Evolutionary conservation across 441 rosid species (phyloP).

Genomic region (Euphorbia neoarborescens): DNA sequence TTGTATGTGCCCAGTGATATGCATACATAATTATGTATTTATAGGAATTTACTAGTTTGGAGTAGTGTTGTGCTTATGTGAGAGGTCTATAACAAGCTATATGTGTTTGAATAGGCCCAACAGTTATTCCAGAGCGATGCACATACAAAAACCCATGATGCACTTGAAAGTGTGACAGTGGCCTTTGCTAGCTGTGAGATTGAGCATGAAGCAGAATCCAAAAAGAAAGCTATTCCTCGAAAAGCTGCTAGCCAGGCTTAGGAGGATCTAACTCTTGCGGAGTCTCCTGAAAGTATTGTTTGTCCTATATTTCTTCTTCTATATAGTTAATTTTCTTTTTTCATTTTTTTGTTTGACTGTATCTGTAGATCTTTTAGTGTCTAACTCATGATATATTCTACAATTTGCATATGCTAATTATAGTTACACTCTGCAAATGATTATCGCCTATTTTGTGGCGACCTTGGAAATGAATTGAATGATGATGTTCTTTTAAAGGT

Average conservation of each 20-base stretch:
- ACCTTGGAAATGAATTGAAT: constrained; percentile 98
- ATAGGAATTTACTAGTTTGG: background rate
- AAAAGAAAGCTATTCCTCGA: constrained; percentile 83
- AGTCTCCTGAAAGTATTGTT: constrained; percentile 91
- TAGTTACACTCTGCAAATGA: constrained; percentile 50
- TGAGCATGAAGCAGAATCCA: constrained; percentile 80
- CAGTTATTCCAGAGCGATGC: constrained; percentile 93
- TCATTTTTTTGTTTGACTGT: background rate
- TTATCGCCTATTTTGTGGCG: constrained; percentile 86
- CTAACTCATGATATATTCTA: background rate
- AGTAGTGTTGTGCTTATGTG: background rate
- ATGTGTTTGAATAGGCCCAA: constrained; percentile 49
- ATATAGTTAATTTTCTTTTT: background rate
- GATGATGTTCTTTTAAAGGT: constrained; percentile 97
- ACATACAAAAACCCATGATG: constrained; percentile 82
- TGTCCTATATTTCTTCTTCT: background rate
- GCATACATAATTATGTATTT: background rate
- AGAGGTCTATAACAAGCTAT: background rate
- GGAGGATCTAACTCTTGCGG: constrained; percentile 95
- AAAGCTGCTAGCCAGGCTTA: constrained; percentile 89
- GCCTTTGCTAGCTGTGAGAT: constrained; percentile 89
- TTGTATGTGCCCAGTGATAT: background rate
- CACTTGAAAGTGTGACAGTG: constrained; percentile 85
- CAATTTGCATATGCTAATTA: background rate
- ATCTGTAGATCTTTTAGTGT: constrained; percentile 1